Percentiles rank a stretch among this genome's conserved stretches.
These are phyloP conservation scores for Allium sativum DNA, from an alignment of 106 monocot species.

Conservation along the genomic window DNA sequence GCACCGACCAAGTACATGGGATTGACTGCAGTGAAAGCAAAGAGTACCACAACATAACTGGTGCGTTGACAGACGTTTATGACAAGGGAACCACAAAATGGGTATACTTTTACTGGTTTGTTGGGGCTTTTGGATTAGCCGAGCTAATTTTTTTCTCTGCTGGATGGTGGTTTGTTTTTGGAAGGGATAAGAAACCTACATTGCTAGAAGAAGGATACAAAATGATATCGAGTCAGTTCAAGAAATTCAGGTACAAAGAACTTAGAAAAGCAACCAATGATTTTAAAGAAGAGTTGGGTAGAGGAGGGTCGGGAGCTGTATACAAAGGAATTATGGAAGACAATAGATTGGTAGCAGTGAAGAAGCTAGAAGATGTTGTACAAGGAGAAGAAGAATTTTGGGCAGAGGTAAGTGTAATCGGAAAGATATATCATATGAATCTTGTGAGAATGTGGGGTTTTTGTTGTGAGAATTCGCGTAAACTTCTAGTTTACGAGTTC, in stretches of 20 bases:
- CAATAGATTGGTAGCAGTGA: slow-evolving; percentile 36
- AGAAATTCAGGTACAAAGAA: slow-evolving; percentile 38
- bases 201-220: slow-evolving; percentile 37
- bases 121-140: slow-evolving; percentile 19
- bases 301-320: slow-evolving; percentile 44
- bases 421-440: slow-evolving; percentile 59
- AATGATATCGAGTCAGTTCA: slow-evolving; percentile 44
- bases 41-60: background rate
- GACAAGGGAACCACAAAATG: slow-evolving; percentile 9
- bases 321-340: slow-evolving; percentile 49
- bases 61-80: background rate
- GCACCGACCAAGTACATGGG: background rate
- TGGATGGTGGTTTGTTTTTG: slow-evolving; percentile 52
- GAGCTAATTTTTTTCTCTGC: slow-evolving; percentile 29
- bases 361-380: slow-evolving; percentile 36
- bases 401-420: slow-evolving; percentile 38
- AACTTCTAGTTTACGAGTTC: slow-evolving; percentile 43
- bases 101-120: slow-evolving; percentile 31
- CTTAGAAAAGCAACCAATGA: slow-evolving; percentile 28
- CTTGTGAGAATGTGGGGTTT: slow-evolving; percentile 52
- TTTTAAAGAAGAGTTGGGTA: slow-evolving; percentile 44
- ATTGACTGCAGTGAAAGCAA: slow-evolving; percentile 12
- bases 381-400: slow-evolving; percentile 48
- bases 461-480: slow-evolving; percentile 30
- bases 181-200: background rate